Evolutionary conservation across 164 flowering plant genomes (phyloP).

Genomic region (Liquidambar formosana): DNA sequence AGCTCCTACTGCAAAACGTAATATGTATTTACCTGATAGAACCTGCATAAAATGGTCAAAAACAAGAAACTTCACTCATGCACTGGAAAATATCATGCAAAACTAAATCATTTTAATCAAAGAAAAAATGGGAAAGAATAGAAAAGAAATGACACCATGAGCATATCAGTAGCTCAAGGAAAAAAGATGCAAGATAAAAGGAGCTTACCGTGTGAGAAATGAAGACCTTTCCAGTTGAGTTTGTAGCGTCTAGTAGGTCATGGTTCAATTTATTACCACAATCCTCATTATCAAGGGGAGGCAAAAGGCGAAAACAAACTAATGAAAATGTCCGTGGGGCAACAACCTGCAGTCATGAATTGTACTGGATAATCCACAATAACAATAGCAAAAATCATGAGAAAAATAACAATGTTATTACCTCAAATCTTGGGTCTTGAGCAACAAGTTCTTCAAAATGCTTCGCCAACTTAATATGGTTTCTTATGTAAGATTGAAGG

Average conservation of each 20-base stretch:
- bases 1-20: conserved; percentile 79
- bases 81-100: too few species aligned
- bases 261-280: conserved; percentile 54
- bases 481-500: conserved; percentile 75
- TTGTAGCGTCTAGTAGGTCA: conserved; percentile 67
- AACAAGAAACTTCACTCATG: not conserved
- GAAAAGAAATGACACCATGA: not conserved
- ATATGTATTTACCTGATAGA: conserved; percentile 56
- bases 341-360: conserved; percentile 48
- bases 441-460: conserved; percentile 72
- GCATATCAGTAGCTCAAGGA: not conserved
- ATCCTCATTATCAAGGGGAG: conserved; percentile 36
- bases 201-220: conserved; percentile 78
- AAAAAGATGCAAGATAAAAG: not conserved
- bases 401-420: conserved; percentile 25
- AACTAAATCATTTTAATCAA: too few species aligned
- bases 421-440: conserved; percentile 84
- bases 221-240: conserved; percentile 69
- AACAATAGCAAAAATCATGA: not conserved
- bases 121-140: not conserved
- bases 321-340: conserved; percentile 72
- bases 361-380: not conserved
- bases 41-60: conserved; percentile 44
- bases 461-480: conserved; percentile 71
- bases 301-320: conserved; percentile 77